Evolutionary conservation across 768 basidiomycete genomes (phyloP).

Genomic region (Lentinula boryana): DNA sequence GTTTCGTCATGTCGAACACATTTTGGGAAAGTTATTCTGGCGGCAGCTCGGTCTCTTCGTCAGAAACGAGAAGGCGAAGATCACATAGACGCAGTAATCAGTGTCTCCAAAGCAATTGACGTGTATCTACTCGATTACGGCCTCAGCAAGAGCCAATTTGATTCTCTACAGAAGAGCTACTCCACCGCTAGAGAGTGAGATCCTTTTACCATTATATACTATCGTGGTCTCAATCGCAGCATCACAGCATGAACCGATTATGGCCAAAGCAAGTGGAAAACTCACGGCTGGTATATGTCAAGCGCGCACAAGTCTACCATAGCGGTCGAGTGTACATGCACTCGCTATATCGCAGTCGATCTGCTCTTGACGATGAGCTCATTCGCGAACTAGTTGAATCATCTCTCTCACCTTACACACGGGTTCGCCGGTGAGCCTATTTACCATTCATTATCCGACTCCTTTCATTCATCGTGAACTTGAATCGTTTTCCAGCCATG

Average conservation of each 20-base stretch:
- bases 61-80: constrained; percentile 65
- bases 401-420: constrained; percentile 74
- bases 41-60: constrained; percentile 60
- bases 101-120: constrained; percentile 68
- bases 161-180: constrained; percentile 62
- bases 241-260: constrained; percentile 51
- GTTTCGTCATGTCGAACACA: constrained; percentile 50
- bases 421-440: constrained; percentile 58
- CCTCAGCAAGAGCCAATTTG: constrained; percentile 51
- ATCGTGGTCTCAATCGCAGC: neutral
- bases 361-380: constrained; percentile 66
- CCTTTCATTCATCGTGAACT: neutral
- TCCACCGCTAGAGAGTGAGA: constrained; percentile 51
- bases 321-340: constrained; percentile 74
- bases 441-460: neutral
- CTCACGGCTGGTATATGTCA: constrained; percentile 66
- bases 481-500: constrained; percentile 40
- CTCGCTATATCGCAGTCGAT: constrained; percentile 66
- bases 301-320: constrained; percentile 76
- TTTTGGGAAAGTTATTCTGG: constrained; percentile 64
- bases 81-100: constrained; percentile 80
- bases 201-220: neutral
- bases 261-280: constrained; percentile 73
- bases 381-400: constrained; percentile 65
- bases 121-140: constrained; percentile 71